These are phyloP conservation scores for Brassica carinata DNA, from an alignment of 345 rosid species.

Conservation along the genomic window DNA sequence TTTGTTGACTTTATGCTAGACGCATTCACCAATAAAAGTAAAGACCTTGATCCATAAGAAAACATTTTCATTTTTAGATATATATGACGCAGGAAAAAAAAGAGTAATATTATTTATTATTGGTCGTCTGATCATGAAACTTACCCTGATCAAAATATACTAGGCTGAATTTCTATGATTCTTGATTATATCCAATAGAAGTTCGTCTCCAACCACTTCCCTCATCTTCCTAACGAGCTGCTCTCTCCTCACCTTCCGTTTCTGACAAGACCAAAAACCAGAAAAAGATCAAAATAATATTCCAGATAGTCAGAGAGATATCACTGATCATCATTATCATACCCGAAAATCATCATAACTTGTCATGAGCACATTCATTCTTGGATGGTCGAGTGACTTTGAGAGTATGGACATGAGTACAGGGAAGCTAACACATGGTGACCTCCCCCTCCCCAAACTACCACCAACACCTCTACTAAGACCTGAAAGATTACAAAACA, in stretches of 20 bases:
- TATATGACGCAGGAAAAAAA: background rate
- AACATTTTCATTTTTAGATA: constrained; percentile 2
- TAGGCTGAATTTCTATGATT: constrained; percentile 5
- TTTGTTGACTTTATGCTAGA: background rate
- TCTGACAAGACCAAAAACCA: constrained; percentile 2
- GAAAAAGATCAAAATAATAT: background rate
- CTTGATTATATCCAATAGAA: constrained; percentile 33
- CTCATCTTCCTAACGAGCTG: constrained; percentile 32
- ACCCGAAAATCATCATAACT: constrained; percentile 51
- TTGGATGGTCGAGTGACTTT: constrained; percentile 46
- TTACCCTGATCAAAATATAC: background rate
- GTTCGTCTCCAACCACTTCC: constrained; percentile 37
- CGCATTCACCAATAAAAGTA: background rate
- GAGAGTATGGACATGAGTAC: constrained; percentile 58
- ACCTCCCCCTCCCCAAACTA: constrained; percentile 43
- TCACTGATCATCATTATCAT: background rate
- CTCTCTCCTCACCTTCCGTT: constrained; percentile 35
- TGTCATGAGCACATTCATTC: constrained; percentile 46
- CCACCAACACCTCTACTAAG: constrained; percentile 24
- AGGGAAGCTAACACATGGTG: constrained; percentile 79
- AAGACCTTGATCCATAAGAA: constrained; percentile 27
- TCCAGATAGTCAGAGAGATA: background rate
- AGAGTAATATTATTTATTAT: constrained; percentile 11
- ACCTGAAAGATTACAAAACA: background rate
- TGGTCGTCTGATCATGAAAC: background rate